Base-by-base conservation (phyloP, 2,329 filamentous ascomycete species). In the Bipolaris sorokiniana region DNA sequence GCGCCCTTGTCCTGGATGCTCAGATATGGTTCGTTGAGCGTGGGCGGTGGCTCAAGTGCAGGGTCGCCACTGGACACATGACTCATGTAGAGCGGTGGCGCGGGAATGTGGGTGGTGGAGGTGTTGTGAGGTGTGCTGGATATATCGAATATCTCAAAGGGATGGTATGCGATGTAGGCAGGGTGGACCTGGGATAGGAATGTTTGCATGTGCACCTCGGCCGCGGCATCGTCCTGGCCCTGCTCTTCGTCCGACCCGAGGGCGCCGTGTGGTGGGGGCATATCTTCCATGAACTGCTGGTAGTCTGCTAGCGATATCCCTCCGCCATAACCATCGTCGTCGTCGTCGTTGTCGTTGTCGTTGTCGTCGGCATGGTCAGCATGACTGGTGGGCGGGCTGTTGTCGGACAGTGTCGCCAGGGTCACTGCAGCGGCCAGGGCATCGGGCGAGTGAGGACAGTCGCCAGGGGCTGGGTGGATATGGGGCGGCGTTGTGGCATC, bases 361-460 rank as follows among this genome's bases (percentile, higher is more conserved):
- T 20, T 5, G 37, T 40, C 46, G n/a, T 33, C 23, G 36, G 23
- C 48, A 42, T 33, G 37, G 26, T 36, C 48, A 10, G 45, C 66
- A 59, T 69, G 62, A 62, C 67, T 67, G 38, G 68, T 68, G 55
- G 66, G 57, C 45, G 71, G 67, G 26, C 70, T 64, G 62, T 59
- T 70, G 61, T 70, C 70, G 15, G 68, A 65, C 51, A 71, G 68
- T 7, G 69, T 63, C 48, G 72, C 66, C 47, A 72, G 70, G 2
- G 69, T 68, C 16, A 66, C 59, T 11, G 67, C 67, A 51, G 69
- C 65, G 28, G 70, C 71, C 53, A 67, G 53, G 37, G 59, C 60
- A 56, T 58, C 64, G 51, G 63, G 64, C 15, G 70, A 64, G 46
- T 62, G 59, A 40, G 61, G 58, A 44, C 48, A 51, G 62, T 45